Percentiles rank a stretch among this genome's conserved stretches.
These are phyloP conservation scores for Naganishia friedmannii DNA, from an alignment of 768 basidiomycete genomes.

Conservation along the genomic window DNA sequence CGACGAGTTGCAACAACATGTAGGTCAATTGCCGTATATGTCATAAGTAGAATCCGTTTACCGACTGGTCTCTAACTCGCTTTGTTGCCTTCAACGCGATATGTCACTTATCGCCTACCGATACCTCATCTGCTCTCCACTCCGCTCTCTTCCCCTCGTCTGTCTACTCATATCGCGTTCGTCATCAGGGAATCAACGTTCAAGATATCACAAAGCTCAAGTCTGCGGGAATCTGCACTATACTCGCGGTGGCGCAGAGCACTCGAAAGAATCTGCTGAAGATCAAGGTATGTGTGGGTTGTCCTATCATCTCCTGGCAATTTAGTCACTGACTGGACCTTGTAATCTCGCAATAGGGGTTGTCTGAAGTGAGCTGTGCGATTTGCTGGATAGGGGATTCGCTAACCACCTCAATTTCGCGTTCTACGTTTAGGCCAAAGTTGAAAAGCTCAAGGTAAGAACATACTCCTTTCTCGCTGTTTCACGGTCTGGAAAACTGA, in stretches of 20 bases:
- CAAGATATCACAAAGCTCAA: conserved; percentile 95
- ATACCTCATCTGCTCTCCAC: too few relatives aligned
- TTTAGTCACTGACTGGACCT: conserved; percentile 1
- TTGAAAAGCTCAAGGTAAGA: conserved; percentile 87
- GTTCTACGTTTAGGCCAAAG: conserved; percentile 60
- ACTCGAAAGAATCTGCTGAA: conserved; percentile 84
- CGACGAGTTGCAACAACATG: conserved; percentile 24
- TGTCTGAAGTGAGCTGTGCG: conserved; percentile 65
- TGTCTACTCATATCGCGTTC: neutral
- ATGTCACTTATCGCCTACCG: too few relatives aligned
- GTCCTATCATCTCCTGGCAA: neutral
- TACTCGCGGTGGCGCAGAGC: conserved; percentile 70
- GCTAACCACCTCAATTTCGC: neutral
- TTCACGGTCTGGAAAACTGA: neutral
- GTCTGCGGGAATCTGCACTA: conserved; percentile 54
- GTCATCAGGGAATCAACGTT: conserved; percentile 78
- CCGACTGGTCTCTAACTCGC: neutral
- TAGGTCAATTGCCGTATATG: neutral
- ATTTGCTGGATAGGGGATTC: neutral
- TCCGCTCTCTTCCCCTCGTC: too few relatives aligned
- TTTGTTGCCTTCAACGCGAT: neutral
- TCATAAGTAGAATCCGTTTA: neutral
- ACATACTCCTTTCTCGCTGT: neutral
- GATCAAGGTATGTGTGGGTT: conserved; percentile 66
- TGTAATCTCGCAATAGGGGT: conserved; percentile 60